phyloP scores from a whole-genome alignment of 768 basidiomycete genomes.

The Cantharellus cinnabarinus region DNA sequence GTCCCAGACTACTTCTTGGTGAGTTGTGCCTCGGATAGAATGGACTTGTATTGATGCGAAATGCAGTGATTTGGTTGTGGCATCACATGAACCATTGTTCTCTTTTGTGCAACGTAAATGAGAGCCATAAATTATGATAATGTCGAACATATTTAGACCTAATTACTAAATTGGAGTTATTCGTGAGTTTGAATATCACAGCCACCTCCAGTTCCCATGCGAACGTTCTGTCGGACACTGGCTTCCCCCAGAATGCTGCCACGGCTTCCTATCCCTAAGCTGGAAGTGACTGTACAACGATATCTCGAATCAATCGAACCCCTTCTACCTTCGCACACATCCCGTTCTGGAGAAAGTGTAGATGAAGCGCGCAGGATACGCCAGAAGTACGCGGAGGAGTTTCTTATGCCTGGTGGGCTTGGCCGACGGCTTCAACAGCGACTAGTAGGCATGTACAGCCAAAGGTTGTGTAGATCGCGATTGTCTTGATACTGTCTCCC shows the following conservation, averaged over 20 bases:
- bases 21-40: constrained; percentile 14
- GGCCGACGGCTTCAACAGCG: constrained; percentile 53
- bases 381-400: constrained; percentile 42
- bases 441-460: constrained; percentile 33
- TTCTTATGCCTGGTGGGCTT: constrained; percentile 34
- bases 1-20: constrained; percentile 91
- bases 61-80: too few species aligned
- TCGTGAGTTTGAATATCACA: too few species aligned
- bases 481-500: background rate
- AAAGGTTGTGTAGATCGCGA: background rate
- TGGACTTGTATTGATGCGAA: too few species aligned
- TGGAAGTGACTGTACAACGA: constrained; percentile 49
- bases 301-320: constrained; percentile 68
- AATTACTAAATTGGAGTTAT: too few species aligned
- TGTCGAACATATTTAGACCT: too few species aligned
- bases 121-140: too few species aligned
- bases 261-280: constrained; percentile 65
- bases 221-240: too few species aligned
- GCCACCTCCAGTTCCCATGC: too few species aligned
- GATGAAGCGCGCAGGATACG: constrained; percentile 32
- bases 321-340: constrained; percentile 54
- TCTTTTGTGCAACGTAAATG: too few species aligned
- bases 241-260: constrained; percentile 20
- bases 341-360: constrained; percentile 32
- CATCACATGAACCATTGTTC: too few species aligned